Base-by-base conservation (phyloP, 1,284 basidiomycete genomes). In the Cerrena zonata region DNA sequence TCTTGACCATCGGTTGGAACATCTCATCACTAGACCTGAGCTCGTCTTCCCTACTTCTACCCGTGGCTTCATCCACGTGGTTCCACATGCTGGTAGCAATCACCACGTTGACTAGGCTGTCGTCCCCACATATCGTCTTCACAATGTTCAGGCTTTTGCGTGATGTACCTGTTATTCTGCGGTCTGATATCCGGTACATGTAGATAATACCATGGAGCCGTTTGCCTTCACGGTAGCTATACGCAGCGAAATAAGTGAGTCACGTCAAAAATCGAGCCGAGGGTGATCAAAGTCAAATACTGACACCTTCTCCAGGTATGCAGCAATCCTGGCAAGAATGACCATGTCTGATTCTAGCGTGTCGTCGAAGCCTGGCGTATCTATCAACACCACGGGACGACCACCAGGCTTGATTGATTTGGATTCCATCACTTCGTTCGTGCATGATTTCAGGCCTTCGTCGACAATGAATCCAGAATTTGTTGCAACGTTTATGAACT, bases 81-180 rank as follows among this genome's bases (percentile, higher is more conserved):
- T 47, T 30, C 78, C 78, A 80, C 74, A 76, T 77, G 48, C 69
- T 78, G 47, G 77, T 80, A 26, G 71, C 69, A 52, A 80, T 68
- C 19, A 75, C 62, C 22, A 80, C 76, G 53, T 75, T 78, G 38
- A 67, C 63, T 47, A 79, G 65, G 1, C 71, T 65, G 11, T 53
- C 62, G 22, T 74, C 72, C 7, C 78, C 78, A 55, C 77, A 80
- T 7, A 80, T 65, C 48, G 71, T 67, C 37, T 70, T 64, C 59
- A 80, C 77, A 59, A 78, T 69, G 34, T 66, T 66, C 49, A 79
- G 74, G 59, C 74, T 79, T 46, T 73, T 70, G 23, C 67, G 65
- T 11, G 74, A 73, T 19, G 72, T 73, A 18, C 77, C 76, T 34
- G 73, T 74, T 55, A 80, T 67, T n/a, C 76, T 65, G 58, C 70